Conservation (phyloP, 139 green algal genomes). For the Chlorella sp. region DNA sequence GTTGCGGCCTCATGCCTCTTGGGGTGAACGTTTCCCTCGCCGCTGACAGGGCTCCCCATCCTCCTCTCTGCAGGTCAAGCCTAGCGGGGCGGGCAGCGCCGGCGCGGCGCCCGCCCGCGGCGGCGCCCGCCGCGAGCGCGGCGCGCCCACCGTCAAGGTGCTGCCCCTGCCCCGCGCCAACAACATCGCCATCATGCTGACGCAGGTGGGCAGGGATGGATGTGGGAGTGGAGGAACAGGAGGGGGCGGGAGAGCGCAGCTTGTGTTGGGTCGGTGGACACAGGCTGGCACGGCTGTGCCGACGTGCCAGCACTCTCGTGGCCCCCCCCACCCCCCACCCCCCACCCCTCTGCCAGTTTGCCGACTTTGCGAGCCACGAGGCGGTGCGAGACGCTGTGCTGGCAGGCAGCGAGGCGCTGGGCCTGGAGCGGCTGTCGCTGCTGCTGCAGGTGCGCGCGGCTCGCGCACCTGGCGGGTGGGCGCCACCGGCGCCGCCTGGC, state of each 20-base stretch:
- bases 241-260: too few relatives aligned
- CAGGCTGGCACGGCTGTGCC: too few relatives aligned
- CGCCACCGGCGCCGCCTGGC: too few relatives aligned
- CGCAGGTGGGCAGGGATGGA: slow-evolving; percentile 44
- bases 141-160: slow-evolving; percentile 36
- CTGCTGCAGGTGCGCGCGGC: slow-evolving; percentile 64
- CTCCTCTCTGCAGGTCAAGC: neutral
- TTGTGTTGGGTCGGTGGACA: too few relatives aligned
- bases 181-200: slow-evolving; percentile 83
- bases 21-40: too few relatives aligned
- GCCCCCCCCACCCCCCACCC: too few relatives aligned
- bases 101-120: neutral
- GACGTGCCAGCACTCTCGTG: too few relatives aligned
- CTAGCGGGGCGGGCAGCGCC: slow-evolving; percentile 3
- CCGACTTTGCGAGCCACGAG: neutral
- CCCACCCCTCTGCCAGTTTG: too few relatives aligned
- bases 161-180: slow-evolving; percentile 65
- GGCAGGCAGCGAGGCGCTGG: slow-evolving; percentile 38
- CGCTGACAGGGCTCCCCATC: too few relatives aligned
- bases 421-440: slow-evolving; percentile 48
- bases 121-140: slow-evolving; percentile 4
- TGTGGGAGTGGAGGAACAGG: neutral
- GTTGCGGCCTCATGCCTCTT: too few relatives aligned
- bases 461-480: too few relatives aligned
- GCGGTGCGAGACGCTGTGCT: slow-evolving; percentile 40